Percentiles rank a stretch among this genome's conserved stretches.
These are phyloP conservation scores for Polychytrium aggregatum DNA, from an alignment of 192 early-diverging fungal genomes.

Conservation along the genomic window DNA sequence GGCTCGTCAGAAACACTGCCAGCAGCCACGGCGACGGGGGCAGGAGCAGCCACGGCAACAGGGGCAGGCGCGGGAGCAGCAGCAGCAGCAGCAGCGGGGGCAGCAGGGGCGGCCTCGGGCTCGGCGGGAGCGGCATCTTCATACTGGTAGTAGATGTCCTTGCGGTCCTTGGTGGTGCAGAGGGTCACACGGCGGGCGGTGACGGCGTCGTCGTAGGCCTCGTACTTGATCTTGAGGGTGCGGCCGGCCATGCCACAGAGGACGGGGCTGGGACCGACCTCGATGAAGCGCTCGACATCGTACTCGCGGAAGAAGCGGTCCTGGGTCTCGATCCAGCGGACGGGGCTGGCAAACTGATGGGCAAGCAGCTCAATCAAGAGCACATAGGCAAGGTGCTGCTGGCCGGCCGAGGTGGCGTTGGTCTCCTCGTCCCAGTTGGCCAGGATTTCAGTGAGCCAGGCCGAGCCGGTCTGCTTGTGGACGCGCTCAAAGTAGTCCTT, in stretches of 20 bases:
- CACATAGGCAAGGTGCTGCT: slow-evolving; percentile 77
- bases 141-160: slow-evolving; percentile 89
- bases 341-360: slow-evolving; percentile 87
- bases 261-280: slow-evolving; percentile 81
- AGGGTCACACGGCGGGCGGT: slow-evolving; percentile 81
- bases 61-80: slow-evolving; percentile 34
- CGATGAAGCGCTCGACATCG: slow-evolving; percentile 76
- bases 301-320: slow-evolving; percentile 70
- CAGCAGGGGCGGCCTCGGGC: slow-evolving; percentile 30
- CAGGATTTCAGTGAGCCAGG: slow-evolving; percentile 65
- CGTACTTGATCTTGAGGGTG: slow-evolving; percentile 93
- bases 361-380: slow-evolving; percentile 81
- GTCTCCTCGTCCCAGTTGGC: slow-evolving; percentile 66
- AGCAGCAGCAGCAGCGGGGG: slow-evolving; percentile 43
- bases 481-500: slow-evolving; percentile 68
- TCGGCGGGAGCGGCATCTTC: slow-evolving; percentile 54
- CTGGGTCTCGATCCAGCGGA: slow-evolving; percentile 93
- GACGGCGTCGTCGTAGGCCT: slow-evolving; percentile 88
- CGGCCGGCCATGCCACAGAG: slow-evolving; percentile 87
- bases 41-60: no score
- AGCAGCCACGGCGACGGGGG: slow-evolving; percentile 35
- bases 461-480: slow-evolving; percentile 57
- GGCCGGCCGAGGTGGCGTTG: slow-evolving; percentile 58
- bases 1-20: slow-evolving; percentile 47
- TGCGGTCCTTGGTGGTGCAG: slow-evolving; percentile 77